Percentiles rank a stretch among this genome's conserved stretches.
phyloP scores from a whole-genome alignment of 306 rosid genomes.

The Trifolium repens region DNA sequence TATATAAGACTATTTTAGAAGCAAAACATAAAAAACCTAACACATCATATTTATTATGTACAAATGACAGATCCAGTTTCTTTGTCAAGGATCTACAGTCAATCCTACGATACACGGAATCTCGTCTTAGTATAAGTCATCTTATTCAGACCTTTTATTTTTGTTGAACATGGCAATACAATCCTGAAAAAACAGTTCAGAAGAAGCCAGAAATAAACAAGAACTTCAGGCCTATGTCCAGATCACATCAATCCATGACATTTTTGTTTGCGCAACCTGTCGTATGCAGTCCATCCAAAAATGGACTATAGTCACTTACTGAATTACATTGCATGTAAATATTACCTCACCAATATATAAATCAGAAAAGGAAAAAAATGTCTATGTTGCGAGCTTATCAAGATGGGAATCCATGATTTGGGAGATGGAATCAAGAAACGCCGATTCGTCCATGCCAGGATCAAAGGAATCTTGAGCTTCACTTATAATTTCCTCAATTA shows the following conservation, averaged over 20 bases:
- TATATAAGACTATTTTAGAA: constrained; percentile 4
- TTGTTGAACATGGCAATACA: constrained; percentile 45
- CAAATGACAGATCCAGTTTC: constrained; percentile 47
- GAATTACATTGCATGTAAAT: constrained; percentile 42
- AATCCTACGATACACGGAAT: constrained; percentile 19
- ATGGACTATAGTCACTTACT: constrained; percentile 53
- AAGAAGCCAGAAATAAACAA: constrained; percentile 46
- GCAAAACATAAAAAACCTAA: constrained; percentile 1
- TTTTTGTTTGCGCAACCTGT: constrained; percentile 42
- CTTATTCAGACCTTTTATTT: constrained; percentile 52
- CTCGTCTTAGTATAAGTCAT: constrained; percentile 32
- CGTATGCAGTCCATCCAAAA: constrained; percentile 52
- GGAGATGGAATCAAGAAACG: constrained; percentile 60
- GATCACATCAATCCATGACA: constrained; percentile 47
- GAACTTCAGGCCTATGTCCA: constrained; percentile 44
- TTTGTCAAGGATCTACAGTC: constrained; percentile 34
- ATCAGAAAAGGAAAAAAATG: background rate
- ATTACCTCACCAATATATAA: constrained; percentile 32
- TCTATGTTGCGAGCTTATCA: constrained; percentile 56
- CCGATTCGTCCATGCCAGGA: constrained; percentile 66
- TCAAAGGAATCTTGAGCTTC: constrained; percentile 63
- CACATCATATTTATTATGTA: constrained; percentile 17
- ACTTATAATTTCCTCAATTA: constrained; percentile 64
- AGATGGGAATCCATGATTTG: constrained; percentile 68
- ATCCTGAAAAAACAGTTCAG: constrained; percentile 44